Evolutionary conservation across 257 asterid species (phyloP), one percentile per base, ranked within the genome.

Genomic region (Ilex asprella): DNA sequence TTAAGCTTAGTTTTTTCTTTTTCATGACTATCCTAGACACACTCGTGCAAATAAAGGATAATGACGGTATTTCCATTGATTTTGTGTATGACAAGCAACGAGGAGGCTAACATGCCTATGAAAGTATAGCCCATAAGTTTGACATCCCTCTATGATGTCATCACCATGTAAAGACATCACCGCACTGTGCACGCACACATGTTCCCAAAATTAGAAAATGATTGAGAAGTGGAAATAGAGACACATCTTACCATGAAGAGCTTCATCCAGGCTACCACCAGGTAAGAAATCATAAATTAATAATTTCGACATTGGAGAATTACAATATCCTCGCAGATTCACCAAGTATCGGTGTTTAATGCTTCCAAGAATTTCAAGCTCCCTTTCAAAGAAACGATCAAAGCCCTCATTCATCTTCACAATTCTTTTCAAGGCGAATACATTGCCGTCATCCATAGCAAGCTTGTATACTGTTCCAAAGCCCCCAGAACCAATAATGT

Each of bases 351-450:
- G 72, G 65, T 89, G 97, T 63, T 89, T 89, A 71, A 89, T 86
- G 83, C 97, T 86, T 67, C 97, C 97, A 71, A 89, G 97, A 72
- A 89, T 89, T 70, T 81, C 97, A 76, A 89, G 97, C 76, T 89
- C 97, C 77, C 97, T 81, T 70, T 86, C 95, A 31, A 89, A 89
- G 76, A 86, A 86, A 7, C 94, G 91, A 73, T 86, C 93, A 67
- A 86, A 86, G 47, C 95, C 95, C 55, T 82, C 95, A 55, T 84
- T 89, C 61, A 89, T 71, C 79, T 89, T 89, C 65, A 86, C 79
- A 62, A 89, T 89, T 75, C 89, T 86, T 76, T 89, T 89, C 69
- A 89, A 77, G 16, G 97, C 95, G 78, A 89, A 89, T 68, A 84
- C 75, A 78, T 74, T 84, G 64, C 95, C 97, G 57, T 90, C 98